Conservation (phyloP, 257 asterid species). For the Nemophila menziesii region DNA sequence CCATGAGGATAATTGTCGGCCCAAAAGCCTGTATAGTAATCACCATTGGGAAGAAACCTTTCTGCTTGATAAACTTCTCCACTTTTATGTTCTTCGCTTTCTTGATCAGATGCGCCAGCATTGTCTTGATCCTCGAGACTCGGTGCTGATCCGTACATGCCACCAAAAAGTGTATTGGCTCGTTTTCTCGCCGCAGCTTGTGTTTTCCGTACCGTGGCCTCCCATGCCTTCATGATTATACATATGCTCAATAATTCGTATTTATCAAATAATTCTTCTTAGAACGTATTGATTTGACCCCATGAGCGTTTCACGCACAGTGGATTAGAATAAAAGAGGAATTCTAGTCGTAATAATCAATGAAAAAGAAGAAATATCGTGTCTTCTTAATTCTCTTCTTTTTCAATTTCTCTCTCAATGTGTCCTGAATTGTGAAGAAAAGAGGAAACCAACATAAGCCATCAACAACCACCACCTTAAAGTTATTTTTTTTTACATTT, state of each 20-base stretch:
- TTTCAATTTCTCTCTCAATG: not conserved
- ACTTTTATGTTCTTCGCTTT: conserved; percentile 28
- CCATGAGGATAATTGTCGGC: conserved; percentile 73
- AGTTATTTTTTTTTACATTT: not conserved
- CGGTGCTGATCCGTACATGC: conserved; percentile 33
- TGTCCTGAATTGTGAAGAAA: not conserved
- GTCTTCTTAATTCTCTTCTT: not conserved
- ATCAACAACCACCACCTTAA: not conserved
- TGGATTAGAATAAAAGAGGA: too few relatives aligned
- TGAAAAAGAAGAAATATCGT: too few relatives aligned
- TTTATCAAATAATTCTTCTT: not conserved
- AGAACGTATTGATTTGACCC: not conserved
- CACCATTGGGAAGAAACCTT: conserved; percentile 72
- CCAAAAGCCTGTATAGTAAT: conserved; percentile 77
- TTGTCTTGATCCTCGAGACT: conserved; percentile 27
- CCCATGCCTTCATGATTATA: conserved; percentile 90
- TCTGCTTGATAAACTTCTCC: conserved; percentile 71
- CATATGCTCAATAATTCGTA: not conserved
- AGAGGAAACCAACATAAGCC: not conserved
- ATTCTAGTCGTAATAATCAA: too few relatives aligned
- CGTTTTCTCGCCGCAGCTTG: conserved; percentile 85
- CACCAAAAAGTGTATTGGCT: conserved; percentile 71
- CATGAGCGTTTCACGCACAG: not conserved
- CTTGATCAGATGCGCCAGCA: too few relatives aligned
- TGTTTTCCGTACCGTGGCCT: conserved; percentile 76